These are phyloP conservation scores for Saturnispora diversa DNA, from an alignment of 805 yeast species.

Conservation along the genomic window DNA sequence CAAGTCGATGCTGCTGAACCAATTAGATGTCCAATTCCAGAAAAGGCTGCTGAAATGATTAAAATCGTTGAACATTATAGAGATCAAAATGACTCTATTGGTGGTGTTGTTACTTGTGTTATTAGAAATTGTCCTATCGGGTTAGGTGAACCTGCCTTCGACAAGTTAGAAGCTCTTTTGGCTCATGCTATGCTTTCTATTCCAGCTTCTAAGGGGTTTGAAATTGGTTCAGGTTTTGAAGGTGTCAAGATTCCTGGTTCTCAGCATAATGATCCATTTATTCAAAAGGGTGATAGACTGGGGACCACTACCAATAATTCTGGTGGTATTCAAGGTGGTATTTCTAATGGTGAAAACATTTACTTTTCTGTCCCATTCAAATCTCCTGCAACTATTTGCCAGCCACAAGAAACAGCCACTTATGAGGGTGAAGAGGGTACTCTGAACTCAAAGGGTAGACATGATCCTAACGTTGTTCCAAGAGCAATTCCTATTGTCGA, in stretches of 20 bases:
- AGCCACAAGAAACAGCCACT: slow-evolving; percentile 81
- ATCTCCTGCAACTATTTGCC: slow-evolving; percentile 95
- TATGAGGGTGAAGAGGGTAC: slow-evolving; percentile 86
- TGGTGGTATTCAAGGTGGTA: slow-evolving; percentile 98
- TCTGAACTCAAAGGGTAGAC: slow-evolving; percentile 94
- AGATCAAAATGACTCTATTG: slow-evolving; percentile 85
- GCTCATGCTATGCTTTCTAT: slow-evolving; percentile 98
- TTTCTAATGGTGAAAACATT: slow-evolving; percentile 90
- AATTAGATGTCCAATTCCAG: slow-evolving; percentile 83
- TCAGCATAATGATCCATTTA: slow-evolving; percentile 85
- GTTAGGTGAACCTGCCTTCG: slow-evolving; percentile 97
- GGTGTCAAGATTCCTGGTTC: slow-evolving; percentile 92
- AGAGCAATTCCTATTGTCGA: slow-evolving; percentile 98
- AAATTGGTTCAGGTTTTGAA: slow-evolving; percentile 91
- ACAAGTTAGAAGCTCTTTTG: slow-evolving; percentile 86
- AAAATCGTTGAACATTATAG: slow-evolving; percentile 80
- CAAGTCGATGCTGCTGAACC: slow-evolving; percentile 83
- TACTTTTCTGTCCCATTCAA: slow-evolving; percentile 95
- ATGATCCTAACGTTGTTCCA: slow-evolving; percentile 97
- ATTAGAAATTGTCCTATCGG: slow-evolving; percentile 90
- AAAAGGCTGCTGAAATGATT: slow-evolving; percentile 69
- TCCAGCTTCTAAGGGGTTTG: slow-evolving; percentile 98
- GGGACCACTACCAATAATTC: slow-evolving; percentile 87
- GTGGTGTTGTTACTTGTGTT: slow-evolving; percentile 97
- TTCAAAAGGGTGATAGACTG: slow-evolving; percentile 50